phyloP scores from a whole-genome alignment of 176 grass and related monocot genomes.

The Aegilops umbellulata region DNA sequence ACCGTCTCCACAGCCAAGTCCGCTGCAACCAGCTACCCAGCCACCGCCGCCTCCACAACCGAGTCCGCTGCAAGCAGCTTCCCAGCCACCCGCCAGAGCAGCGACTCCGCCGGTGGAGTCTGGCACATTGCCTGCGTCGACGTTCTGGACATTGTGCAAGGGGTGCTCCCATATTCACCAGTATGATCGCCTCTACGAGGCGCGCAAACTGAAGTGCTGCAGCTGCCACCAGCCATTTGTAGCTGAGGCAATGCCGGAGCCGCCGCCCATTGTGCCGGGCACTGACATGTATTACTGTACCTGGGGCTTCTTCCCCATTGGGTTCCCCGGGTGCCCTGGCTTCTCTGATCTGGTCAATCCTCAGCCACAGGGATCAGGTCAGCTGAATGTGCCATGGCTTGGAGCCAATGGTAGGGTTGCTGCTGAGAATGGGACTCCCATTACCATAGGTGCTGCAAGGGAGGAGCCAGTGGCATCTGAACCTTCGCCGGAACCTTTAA shows the following conservation, averaged over 20 bases:
- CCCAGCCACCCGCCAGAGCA: neutral
- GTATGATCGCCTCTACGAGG: slow-evolving; percentile 62
- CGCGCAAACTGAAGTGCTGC: slow-evolving; percentile 47
- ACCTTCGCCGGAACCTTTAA: neutral
- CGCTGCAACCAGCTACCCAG: neutral
- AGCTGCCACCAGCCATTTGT: slow-evolving; percentile 67
- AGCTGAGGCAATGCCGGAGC: slow-evolving; percentile 50
- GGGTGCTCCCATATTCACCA: slow-evolving; percentile 72
- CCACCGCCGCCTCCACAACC: neutral
- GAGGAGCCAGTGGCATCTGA: neutral
- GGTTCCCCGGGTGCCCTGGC: slow-evolving; percentile 70
- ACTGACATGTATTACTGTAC: slow-evolving; percentile 91
- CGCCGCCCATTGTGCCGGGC: slow-evolving; percentile 74
- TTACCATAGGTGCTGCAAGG: slow-evolving; percentile 6
- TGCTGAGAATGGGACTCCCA: slow-evolving; percentile 27
- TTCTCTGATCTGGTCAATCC: slow-evolving; percentile 45
- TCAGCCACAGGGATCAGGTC: neutral
- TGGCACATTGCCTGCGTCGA: neutral
- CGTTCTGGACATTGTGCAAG: slow-evolving; percentile 75
- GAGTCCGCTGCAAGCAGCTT: neutral
- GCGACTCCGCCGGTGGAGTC: neutral
- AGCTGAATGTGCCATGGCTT: slow-evolving; percentile 27
- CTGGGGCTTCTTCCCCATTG: slow-evolving; percentile 91
- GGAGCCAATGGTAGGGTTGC: neutral
- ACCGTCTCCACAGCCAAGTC: neutral